These are phyloP conservation scores for Rutidosis leptorrhynchoides DNA, from an alignment of 129 eudicot genomes.

Conservation along the genomic window DNA sequence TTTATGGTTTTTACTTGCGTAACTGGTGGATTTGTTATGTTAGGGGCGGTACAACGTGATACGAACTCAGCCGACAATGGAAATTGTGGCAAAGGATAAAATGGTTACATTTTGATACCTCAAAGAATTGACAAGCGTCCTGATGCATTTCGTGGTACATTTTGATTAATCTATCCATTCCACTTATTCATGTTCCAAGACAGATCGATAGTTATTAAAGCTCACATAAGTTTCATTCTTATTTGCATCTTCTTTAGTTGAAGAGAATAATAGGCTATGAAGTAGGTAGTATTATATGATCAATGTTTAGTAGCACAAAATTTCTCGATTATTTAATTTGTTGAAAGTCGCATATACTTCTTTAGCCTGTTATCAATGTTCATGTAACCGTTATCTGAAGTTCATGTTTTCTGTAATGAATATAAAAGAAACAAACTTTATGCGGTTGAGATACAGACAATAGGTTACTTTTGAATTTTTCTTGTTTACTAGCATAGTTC, in stretches of 20 bases:
- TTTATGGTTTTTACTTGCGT: conserved; percentile 5
- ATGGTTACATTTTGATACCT: conserved; percentile 85
- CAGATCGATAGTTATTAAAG: background rate
- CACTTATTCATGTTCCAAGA: conserved; percentile 12
- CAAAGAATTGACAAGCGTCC: conserved; percentile 90
- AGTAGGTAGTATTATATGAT: too few species aligned
- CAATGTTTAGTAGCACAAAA: background rate
- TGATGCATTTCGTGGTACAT: conserved; percentile 87
- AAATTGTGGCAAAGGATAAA: conserved; percentile 94
- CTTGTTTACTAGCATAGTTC: conserved; percentile 2
- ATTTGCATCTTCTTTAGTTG: too few species aligned
- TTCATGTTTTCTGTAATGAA: conserved; percentile 1
- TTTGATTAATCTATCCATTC: conserved; percentile 4
- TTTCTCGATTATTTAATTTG: too few species aligned
- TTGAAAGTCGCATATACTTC: background rate
- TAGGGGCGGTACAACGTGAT: conserved; percentile 97
- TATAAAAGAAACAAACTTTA: conserved; percentile 3
- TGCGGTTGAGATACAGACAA: conserved; percentile 4
- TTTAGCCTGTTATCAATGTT: conserved; percentile 7
- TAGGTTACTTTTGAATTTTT: background rate
- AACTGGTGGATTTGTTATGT: conserved; percentile 29
- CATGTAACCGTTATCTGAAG: background rate
- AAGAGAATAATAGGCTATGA: too few species aligned
- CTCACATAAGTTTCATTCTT: too few species aligned
- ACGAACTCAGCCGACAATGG: conserved; percentile 98